phyloP scores from a whole-genome alignment of 306 rosid species.

The Canavalia gladiata region DNA sequence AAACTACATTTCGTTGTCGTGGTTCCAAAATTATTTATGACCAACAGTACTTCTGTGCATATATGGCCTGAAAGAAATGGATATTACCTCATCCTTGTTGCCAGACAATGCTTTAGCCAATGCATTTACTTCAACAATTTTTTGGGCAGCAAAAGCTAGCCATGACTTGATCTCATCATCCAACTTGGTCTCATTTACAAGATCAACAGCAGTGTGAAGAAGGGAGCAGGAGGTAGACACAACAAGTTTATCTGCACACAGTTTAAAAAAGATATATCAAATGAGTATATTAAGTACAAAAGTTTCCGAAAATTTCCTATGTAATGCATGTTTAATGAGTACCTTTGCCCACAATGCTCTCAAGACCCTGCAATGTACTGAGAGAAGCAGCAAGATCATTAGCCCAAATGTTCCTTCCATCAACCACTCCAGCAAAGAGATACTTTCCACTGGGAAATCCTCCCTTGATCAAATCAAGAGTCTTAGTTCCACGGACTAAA shows the following conservation, averaged over 20 bases:
- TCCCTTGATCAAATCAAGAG: conserved; percentile 76
- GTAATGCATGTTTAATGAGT: conserved; percentile 22
- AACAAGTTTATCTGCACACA: conserved; percentile 71
- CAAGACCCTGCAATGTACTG: conserved; percentile 62
- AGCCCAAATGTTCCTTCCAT: conserved; percentile 99
- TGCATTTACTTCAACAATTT: conserved; percentile 86
- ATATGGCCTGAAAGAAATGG: neutral
- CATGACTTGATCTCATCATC: conserved; percentile 90
- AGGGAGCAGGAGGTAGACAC: conserved; percentile 92
- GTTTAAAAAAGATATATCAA: conserved; percentile 19
- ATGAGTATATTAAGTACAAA: neutral
- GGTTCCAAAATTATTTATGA: conserved; percentile 4
- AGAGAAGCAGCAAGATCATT: conserved; percentile 82
- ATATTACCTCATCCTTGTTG: conserved; percentile 70
- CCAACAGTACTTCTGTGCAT: neutral
- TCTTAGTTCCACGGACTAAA: conserved; percentile 80
- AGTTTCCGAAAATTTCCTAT: conserved; percentile 16
- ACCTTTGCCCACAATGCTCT: conserved; percentile 90
- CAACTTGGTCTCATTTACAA: conserved; percentile 87
- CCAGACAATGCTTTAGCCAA: conserved; percentile 86
- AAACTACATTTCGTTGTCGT: conserved; percentile 12
- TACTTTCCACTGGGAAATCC: conserved; percentile 78
- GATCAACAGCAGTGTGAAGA: conserved; percentile 95
- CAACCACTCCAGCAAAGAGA: conserved; percentile 93
- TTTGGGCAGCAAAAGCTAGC: conserved; percentile 97